These are phyloP conservation scores for Tardiomyces digboiensis DNA, from an alignment of 1,139 yeast genomes.

Conservation along the genomic window DNA sequence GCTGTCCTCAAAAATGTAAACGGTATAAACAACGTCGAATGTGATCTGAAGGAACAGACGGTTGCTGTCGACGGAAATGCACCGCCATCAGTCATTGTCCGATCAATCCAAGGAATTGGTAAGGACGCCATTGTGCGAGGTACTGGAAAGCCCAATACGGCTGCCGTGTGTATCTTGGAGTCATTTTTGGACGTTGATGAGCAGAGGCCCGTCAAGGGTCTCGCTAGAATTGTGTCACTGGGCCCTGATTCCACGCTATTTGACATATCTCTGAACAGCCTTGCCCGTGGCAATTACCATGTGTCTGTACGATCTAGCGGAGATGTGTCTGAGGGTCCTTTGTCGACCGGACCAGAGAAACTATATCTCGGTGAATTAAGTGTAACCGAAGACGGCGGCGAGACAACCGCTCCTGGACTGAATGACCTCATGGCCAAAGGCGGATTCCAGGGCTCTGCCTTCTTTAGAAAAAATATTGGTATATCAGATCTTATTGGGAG, in stretches of 20 bases:
- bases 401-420: background rate
- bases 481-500: constrained; percentile 72
- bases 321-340: constrained; percentile 65
- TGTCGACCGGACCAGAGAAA: constrained; percentile 58
- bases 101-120: constrained; percentile 61
- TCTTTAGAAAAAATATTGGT: constrained; percentile 37
- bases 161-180: constrained; percentile 88
- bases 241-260: constrained; percentile 41
- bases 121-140: constrained; percentile 90
- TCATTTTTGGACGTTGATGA: constrained; percentile 44
- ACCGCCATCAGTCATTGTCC: constrained; percentile 63
- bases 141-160: constrained; percentile 77
- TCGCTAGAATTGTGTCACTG: constrained; percentile 79
- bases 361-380: constrained; percentile 28
- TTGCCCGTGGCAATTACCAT: constrained; percentile 51
- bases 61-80: constrained; percentile 56
- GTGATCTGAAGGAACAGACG: constrained; percentile 43
- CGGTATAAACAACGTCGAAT: constrained; percentile 37
- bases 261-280: constrained; percentile 72
- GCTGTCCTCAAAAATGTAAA: constrained; percentile 36
- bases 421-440: constrained; percentile 3
- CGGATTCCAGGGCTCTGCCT: constrained; percentile 46
- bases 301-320: constrained; percentile 68
- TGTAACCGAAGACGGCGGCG: constrained; percentile 28
- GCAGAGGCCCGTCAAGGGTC: constrained; percentile 65